phyloP scores from a whole-genome alignment of 805 yeast species.

The Metschnikowia sp. region DNA sequence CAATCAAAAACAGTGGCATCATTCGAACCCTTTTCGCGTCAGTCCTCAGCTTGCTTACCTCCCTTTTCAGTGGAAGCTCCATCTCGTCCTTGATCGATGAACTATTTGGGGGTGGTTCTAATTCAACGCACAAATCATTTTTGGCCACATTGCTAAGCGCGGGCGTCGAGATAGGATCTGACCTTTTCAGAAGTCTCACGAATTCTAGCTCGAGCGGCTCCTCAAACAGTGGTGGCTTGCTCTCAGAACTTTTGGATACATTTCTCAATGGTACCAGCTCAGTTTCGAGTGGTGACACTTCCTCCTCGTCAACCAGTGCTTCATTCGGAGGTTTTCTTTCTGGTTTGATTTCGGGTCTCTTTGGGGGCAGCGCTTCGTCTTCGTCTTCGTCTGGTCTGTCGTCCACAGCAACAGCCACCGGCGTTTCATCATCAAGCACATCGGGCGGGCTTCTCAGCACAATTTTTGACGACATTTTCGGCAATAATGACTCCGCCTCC shows the following conservation, averaged over 20 bases:
- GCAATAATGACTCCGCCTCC: constrained; percentile 1
- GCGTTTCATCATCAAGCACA: not conserved
- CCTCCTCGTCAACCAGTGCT: constrained; percentile 3
- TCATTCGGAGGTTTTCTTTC: constrained; percentile 11
- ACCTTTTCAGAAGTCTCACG: constrained; percentile 14
- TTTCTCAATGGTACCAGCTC: constrained; percentile 7
- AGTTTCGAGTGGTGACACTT: not conserved
- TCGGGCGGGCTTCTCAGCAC: constrained; percentile 2
- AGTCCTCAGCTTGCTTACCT: constrained; percentile 15
- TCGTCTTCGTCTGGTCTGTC: not conserved
- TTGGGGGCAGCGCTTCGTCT: constrained; percentile 2
- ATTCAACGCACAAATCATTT: constrained; percentile 15
- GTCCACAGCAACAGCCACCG: constrained; percentile 1
- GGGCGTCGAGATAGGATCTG: constrained; percentile 15
- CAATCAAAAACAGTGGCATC: constrained; percentile 27
- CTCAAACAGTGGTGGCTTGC: constrained; percentile 12
- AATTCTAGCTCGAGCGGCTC: constrained; percentile 4
- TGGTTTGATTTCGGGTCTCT: constrained; percentile 6
- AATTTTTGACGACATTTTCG: constrained; percentile 2
- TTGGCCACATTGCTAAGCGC: constrained; percentile 11
- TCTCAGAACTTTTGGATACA: constrained; percentile 10
- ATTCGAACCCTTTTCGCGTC: constrained; percentile 16
- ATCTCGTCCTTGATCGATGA: constrained; percentile 12
- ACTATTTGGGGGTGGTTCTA: constrained; percentile 12
- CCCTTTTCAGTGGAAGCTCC: constrained; percentile 13